These are phyloP conservation scores for Dillenia suffruticosa DNA, from an alignment of 164 flowering plant species.

Conservation along the genomic window DNA sequence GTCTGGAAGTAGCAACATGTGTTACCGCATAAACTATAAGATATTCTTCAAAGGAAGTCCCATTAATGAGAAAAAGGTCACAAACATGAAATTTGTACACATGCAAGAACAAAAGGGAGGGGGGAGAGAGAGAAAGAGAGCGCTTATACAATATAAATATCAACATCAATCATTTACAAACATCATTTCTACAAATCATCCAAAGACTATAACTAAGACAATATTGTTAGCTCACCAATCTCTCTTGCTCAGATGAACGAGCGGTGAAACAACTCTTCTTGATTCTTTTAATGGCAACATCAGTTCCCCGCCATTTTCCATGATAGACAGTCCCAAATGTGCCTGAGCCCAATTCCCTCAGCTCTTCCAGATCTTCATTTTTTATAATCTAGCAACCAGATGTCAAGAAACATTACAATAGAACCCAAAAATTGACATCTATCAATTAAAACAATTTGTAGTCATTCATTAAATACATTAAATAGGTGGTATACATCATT, in stretches of 20 bases:
- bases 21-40: no score
- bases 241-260: conserved; percentile 94
- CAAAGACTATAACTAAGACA: no score
- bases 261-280: conserved; percentile 92
- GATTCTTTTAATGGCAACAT: conserved; percentile 91
- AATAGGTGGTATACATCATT: neutral
- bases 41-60: no score
- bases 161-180: no score
- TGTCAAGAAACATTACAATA: neutral
- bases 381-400: conserved; percentile 49
- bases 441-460: no score
- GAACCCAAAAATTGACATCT: neutral
- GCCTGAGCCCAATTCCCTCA: conserved; percentile 87
- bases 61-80: no score
- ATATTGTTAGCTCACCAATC: conserved; percentile 46
- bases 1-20: conserved; percentile 36
- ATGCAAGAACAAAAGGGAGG: no score
- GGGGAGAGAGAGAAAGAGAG: no score
- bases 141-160: no score
- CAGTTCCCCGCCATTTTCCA: conserved; percentile 96
- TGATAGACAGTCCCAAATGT: conserved; percentile 96
- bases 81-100: no score
- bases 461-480: neutral
- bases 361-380: conserved; percentile 92
- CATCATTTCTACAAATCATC: no score